These are phyloP conservation scores for Aspergillus brunneoviolaceus DNA, from an alignment of 2,329 filamentous ascomycete genomes.

Conservation along the genomic window DNA sequence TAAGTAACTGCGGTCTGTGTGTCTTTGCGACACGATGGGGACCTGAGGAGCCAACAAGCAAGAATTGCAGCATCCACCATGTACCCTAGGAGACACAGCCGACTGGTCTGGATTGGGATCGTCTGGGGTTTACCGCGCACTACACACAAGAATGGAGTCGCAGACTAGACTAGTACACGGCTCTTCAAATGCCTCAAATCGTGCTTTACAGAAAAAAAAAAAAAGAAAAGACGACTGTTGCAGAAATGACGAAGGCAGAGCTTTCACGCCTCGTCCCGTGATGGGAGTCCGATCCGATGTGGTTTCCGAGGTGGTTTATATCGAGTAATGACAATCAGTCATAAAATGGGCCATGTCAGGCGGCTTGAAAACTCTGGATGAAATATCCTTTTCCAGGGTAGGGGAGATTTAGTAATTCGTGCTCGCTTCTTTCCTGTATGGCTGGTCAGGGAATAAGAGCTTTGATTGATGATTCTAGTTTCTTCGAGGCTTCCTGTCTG, in stretches of 20 bases:
- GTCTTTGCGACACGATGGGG: constrained; percentile 4
- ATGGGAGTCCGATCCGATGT: constrained; percentile 11
- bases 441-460: background rate
- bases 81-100: background rate
- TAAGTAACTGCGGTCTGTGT: constrained; percentile 11
- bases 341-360: constrained; percentile 11
- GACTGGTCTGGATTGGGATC: constrained; percentile 19
- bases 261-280: background rate
- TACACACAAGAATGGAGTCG: background rate
- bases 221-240: background rate
- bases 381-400: constrained; percentile 1
- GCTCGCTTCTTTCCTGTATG: background rate
- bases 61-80: background rate
- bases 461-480: background rate
- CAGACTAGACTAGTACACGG: background rate
- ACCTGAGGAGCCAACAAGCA: background rate
- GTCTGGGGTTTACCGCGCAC: constrained; percentile 16
- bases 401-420: too few relatives aligned
- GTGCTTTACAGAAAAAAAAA: background rate
- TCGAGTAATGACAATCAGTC: constrained; percentile 22
- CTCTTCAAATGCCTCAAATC: constrained; percentile 3
- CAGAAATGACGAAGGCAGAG: background rate
- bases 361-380: constrained; percentile 5
- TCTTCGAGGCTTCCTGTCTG: background rate
- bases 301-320: constrained; percentile 17